Evolutionary conservation across 148 eudicot species (phyloP).

Genomic region (Rhododendron ferrugineum): DNA sequence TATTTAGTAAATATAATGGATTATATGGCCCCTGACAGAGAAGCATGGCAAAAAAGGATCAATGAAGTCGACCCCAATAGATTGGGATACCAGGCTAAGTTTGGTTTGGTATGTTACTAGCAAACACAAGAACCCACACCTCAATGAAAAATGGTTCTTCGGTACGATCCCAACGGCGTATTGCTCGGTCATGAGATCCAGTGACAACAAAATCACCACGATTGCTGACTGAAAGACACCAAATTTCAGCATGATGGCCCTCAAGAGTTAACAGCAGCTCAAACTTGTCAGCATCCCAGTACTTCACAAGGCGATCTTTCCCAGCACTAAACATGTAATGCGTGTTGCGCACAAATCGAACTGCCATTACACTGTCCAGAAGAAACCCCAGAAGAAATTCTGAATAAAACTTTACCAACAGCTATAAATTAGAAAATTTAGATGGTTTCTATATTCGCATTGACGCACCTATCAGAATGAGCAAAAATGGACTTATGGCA

Average conservation of each 20-base stretch:
- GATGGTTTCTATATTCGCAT: not conserved
- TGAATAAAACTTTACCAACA: not conserved
- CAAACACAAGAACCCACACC: slow-evolving; percentile 31
- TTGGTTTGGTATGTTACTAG: not conserved
- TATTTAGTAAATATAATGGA: not conserved
- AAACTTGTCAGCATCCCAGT: slow-evolving; percentile 99
- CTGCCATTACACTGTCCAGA: slow-evolving; percentile 87
- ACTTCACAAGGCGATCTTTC: slow-evolving; percentile 81
- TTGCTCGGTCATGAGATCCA: slow-evolving; percentile 93
- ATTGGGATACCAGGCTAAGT: not conserved
- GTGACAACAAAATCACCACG: slow-evolving; percentile 97
- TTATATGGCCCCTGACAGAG: not conserved
- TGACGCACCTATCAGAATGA: slow-evolving; percentile 76
- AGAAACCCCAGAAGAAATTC: slow-evolving; percentile 10
- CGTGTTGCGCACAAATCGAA: slow-evolving; percentile 78
- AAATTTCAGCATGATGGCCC: slow-evolving; percentile 93
- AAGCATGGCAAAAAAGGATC: not conserved
- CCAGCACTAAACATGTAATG: slow-evolving; percentile 97
- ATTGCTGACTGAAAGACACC: slow-evolving; percentile 82
- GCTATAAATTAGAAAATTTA: not conserved
- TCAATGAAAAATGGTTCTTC: slow-evolving; percentile 95
- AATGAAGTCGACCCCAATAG: not conserved
- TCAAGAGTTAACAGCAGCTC: slow-evolving; percentile 90
- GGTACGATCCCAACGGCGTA: slow-evolving; percentile 97
- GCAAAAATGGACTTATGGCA: slow-evolving; percentile 97